Base-by-base conservation (phyloP, 2,329 filamentous ascomycete species). In the Sordariomycetes sp. region DNA sequence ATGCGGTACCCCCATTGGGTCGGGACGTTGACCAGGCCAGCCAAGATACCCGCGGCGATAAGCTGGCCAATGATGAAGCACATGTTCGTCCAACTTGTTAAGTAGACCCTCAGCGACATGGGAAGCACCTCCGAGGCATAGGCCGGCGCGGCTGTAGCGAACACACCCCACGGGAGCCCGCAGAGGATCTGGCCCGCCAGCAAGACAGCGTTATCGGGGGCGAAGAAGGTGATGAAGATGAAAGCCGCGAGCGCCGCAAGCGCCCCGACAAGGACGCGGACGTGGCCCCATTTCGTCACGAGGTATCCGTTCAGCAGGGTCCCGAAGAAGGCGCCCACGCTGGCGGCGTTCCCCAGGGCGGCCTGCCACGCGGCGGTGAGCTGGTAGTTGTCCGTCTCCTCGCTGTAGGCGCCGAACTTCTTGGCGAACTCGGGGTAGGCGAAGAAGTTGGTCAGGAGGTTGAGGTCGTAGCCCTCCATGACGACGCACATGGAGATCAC, bases 1-100 rank as follows among this genome's bases (percentile, higher is more conserved):
- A 88, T 86, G 51, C 84, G 78, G 69, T 86, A 88, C 0, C 83
- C 80, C 84, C 83, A 88, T 68, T 89, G 76, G 64, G 89, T 85
- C 6, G 80, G 68, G 53, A 86, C 80, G 66, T 78, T 72, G 43
- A 88, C 72, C 77, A 89, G 86, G 61, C 80, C 76, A 67, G 83
- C 83, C 65, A 90, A 86, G 60, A 89, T 86, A n/a, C 85, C 86
- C 57, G 88, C 86, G 51, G 83, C 86, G 58, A 90, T 85, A 59
- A 86, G 76, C 69, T 90, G 87, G 20, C 87, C 87, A n/a, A 89
- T 73, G 37, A 85, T 87, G 86, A 86, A 90, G 76, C 87, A 89
- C 65, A 87, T 85, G 72, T 89, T 89, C 71, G 89, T 83, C 62
- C 89, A 90, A 7, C 86, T 89, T 1, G 86, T 89, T 62, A 88